These are phyloP conservation scores for Ophiostoma ips DNA, from an alignment of 2,329 filamentous ascomycete species.

Conservation along the genomic window DNA sequence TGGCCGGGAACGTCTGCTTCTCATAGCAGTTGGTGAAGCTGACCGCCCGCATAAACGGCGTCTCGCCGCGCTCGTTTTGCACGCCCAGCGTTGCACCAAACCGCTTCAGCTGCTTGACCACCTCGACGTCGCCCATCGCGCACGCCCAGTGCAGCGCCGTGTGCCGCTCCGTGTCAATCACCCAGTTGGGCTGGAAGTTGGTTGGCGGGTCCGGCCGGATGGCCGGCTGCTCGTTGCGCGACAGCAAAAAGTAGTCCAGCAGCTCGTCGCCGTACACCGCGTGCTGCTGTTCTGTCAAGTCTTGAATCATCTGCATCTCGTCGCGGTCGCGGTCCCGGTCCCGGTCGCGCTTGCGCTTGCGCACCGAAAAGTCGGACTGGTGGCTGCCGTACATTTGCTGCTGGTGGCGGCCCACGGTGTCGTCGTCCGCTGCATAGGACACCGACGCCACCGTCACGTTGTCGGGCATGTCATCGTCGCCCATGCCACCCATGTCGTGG, in stretches of 20 bases:
- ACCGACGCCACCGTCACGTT: constrained; percentile 72
- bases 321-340: constrained; percentile 53
- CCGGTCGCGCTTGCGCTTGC: constrained; percentile 60
- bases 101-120: constrained; percentile 73
- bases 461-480: constrained; percentile 70
- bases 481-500: constrained; percentile 35
- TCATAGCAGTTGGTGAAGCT: constrained; percentile 96
- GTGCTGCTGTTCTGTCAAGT: constrained; percentile 66
- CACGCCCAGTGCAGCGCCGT: constrained; percentile 95
- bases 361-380: constrained; percentile 44
- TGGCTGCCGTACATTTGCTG: constrained; percentile 35
- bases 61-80: constrained; percentile 64
- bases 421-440: constrained; percentile 70
- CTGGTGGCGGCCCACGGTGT: constrained; percentile 24
- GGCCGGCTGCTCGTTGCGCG: constrained; percentile 62
- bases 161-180: constrained; percentile 87
- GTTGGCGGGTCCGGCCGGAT: constrained; percentile 64
- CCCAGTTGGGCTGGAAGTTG: constrained; percentile 76
- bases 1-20: constrained; percentile 73
- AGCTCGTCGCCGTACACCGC: constrained; percentile 85
- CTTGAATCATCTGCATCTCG: constrained; percentile 37
- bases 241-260: constrained; percentile 88
- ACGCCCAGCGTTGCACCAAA: constrained; percentile 64
- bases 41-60: constrained; percentile 85
- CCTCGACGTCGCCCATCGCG: constrained; percentile 89